Conservation (phyloP, 768 basidiomycete genomes). For the Trametes coccinea region DNA sequence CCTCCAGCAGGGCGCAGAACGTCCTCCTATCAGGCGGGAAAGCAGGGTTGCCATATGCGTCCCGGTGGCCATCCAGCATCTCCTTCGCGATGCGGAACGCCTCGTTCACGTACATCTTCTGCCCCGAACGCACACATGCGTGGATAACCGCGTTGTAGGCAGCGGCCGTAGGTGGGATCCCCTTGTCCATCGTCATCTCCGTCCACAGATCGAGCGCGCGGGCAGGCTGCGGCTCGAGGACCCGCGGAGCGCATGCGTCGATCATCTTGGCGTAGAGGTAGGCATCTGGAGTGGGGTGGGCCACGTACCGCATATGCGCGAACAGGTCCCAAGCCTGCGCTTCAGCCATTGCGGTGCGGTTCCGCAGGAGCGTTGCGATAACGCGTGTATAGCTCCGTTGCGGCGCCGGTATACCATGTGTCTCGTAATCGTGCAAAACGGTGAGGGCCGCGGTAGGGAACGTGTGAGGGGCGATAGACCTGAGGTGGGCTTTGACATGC, state of each 20-base stretch:
- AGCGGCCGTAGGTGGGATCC: slow-evolving; percentile 59
- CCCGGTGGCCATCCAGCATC: slow-evolving; percentile 80
- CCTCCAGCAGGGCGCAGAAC: slow-evolving; percentile 85
- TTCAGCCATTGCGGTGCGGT: slow-evolving; percentile 45
- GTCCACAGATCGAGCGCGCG: slow-evolving; percentile 90
- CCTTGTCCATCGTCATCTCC: slow-evolving; percentile 82
- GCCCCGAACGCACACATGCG: slow-evolving; percentile 71
- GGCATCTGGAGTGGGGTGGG: slow-evolving; percentile 77
- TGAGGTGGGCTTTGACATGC: slow-evolving; percentile 69
- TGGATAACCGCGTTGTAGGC: slow-evolving; percentile 84
- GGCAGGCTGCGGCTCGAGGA: slow-evolving; percentile 71
- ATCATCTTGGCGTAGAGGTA: slow-evolving; percentile 86
- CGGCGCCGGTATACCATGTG: slow-evolving; percentile 58
- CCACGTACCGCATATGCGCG: slow-evolving; percentile 93
- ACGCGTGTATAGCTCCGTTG: slow-evolving; percentile 73
- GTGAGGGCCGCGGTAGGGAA: slow-evolving; percentile 65
- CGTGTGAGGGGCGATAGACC: slow-evolving; percentile 43
- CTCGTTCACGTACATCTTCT: slow-evolving; percentile 68
- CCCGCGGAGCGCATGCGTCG: slow-evolving; percentile 67
- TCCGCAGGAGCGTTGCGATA: slow-evolving; percentile 58
- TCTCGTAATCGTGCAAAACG: slow-evolving; percentile 74
- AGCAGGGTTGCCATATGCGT: slow-evolving; percentile 56
- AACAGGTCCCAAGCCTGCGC: slow-evolving; percentile 94
- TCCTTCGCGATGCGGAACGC: slow-evolving; percentile 81
- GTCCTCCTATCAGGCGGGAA: slow-evolving; percentile 65